Evolutionary conservation across 441 rosid species (phyloP).

Genomic region (Mallotus repandus): DNA sequence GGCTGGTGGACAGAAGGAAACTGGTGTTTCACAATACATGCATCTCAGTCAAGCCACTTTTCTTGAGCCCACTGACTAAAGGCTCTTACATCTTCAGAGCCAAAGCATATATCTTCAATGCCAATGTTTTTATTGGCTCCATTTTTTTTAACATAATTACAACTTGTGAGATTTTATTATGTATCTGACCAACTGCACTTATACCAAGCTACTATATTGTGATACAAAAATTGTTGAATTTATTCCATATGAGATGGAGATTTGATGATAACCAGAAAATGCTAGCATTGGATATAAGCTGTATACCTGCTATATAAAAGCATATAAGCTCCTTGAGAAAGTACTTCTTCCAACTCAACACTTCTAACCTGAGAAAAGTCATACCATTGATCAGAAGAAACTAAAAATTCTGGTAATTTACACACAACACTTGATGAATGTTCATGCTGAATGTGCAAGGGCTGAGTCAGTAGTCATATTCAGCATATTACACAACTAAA

Average conservation of each 20-base stretch:
- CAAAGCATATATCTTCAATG: not conserved
- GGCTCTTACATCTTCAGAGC: not conserved
- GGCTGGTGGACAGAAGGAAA: not conserved
- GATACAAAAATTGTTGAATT: constrained; percentile 2
- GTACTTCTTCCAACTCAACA: constrained; percentile 81
- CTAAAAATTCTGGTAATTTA: not conserved
- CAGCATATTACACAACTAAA: not conserved
- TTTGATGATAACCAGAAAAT: not conserved
- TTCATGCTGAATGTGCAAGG: not conserved
- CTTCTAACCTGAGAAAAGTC: constrained; percentile 54
- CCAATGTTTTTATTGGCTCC: not conserved
- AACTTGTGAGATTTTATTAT: not conserved
- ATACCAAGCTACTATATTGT: not conserved
- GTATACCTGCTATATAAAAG: constrained; percentile 86
- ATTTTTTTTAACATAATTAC: not conserved
- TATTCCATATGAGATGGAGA: not conserved
- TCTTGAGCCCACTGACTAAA: not conserved
- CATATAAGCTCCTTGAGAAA: constrained; percentile 95
- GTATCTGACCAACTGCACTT: not conserved
- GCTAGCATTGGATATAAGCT: constrained; percentile 8
- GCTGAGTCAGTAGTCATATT: not conserved
- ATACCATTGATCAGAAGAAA: constrained; percentile 1
- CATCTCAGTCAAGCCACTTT: not conserved
- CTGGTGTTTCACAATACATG: not conserved
- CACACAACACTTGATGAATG: not conserved